Percentiles rank a stretch among this genome's conserved stretches.
phyloP scores from a whole-genome alignment of 345 rosid genomes.

The Aquilaria sinensis region DNA sequence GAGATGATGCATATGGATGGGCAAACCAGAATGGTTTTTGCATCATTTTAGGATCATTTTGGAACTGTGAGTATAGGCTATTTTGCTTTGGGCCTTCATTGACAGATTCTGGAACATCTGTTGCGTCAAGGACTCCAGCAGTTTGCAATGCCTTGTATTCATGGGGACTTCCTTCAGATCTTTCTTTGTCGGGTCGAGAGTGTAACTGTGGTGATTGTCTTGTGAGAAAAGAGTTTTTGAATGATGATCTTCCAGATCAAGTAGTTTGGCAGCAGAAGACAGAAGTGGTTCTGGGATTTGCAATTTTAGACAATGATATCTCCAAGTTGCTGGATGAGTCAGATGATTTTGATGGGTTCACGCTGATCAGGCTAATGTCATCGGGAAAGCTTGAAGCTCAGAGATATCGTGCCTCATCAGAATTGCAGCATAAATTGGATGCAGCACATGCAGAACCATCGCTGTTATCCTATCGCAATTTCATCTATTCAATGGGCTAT shows the following conservation, averaged over 20 bases:
- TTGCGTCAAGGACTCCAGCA: constrained; percentile 19
- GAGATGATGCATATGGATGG: constrained; percentile 26
- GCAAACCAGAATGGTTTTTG: constrained; percentile 41
- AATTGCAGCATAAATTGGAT: constrained; percentile 18
- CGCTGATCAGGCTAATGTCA: constrained; percentile 55
- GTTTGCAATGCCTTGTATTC: constrained; percentile 34
- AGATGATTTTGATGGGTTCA: constrained; percentile 55
- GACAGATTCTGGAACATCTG: constrained; percentile 17
- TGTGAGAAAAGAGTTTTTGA: constrained; percentile 32
- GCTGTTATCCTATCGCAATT: constrained; percentile 21
- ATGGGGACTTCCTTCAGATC: constrained; percentile 59
- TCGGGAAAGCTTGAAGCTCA: constrained; percentile 67
- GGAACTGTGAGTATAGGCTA: constrained; percentile 54
- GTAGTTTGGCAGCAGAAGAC: constrained; percentile 60
- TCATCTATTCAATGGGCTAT: constrained; percentile 29
- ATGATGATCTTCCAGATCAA: constrained; percentile 56
- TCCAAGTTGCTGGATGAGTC: constrained; percentile 23
- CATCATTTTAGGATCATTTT: constrained; percentile 61
- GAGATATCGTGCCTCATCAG: constrained; percentile 40
- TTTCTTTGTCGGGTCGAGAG: constrained; percentile 32
- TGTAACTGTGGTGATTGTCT: constrained; percentile 59
- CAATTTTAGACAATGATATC: constrained; percentile 40
- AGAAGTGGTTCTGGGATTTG: constrained; percentile 54
- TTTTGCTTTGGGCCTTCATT: constrained; percentile 61
- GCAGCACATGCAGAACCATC: constrained; percentile 29